Conservation (phyloP, 2,329 filamentous ascomycete genomes). For the Penicillium sp. region DNA sequence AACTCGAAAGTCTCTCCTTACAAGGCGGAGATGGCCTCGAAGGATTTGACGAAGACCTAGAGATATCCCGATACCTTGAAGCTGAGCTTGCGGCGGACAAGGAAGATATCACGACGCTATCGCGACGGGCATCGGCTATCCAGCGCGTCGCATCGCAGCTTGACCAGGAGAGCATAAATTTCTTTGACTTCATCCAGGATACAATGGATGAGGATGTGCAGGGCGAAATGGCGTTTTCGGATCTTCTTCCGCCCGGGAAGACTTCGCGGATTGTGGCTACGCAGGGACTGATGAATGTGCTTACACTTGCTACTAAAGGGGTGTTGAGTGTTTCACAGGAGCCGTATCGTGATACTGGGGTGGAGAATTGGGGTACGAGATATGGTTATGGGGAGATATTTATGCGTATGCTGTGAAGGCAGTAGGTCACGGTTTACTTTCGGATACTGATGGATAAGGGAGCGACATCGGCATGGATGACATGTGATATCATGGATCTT, state of each 20-base stretch:
- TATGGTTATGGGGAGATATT: slow-evolving; percentile 33
- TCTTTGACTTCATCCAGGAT: slow-evolving; percentile 59
- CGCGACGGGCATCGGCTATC: slow-evolving; percentile 3
- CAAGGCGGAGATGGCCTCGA: slow-evolving; percentile 18
- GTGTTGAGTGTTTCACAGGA: slow-evolving; percentile 64
- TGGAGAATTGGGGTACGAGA: slow-evolving; percentile 14
- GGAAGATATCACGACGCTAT: slow-evolving; percentile 40
- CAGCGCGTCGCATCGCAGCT: slow-evolving; percentile 44
- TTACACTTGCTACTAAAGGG: slow-evolving; percentile 68
- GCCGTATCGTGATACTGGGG: slow-evolving; percentile 37
- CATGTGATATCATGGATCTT: neutral
- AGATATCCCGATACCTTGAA: slow-evolving; percentile 35
- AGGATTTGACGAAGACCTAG: slow-evolving; percentile 18
- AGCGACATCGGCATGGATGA: neutral
- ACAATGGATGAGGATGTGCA: neutral
- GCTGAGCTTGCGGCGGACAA: slow-evolving; percentile 28
- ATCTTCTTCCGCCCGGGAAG: slow-evolving; percentile 61
- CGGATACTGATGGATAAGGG: neutral
- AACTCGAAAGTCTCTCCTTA: slow-evolving; percentile 24
- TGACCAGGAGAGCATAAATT: slow-evolving; percentile 62
- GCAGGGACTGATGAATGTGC: slow-evolving; percentile 73
- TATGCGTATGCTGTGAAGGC: slow-evolving; percentile 17
- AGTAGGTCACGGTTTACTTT: neutral
- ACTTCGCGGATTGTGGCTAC: slow-evolving; percentile 64
- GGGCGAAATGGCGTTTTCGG: slow-evolving; percentile 61